Base-by-base conservation (phyloP, 2,329 filamentous ascomycete genomes). In the Verticillium isaacii region DNA sequence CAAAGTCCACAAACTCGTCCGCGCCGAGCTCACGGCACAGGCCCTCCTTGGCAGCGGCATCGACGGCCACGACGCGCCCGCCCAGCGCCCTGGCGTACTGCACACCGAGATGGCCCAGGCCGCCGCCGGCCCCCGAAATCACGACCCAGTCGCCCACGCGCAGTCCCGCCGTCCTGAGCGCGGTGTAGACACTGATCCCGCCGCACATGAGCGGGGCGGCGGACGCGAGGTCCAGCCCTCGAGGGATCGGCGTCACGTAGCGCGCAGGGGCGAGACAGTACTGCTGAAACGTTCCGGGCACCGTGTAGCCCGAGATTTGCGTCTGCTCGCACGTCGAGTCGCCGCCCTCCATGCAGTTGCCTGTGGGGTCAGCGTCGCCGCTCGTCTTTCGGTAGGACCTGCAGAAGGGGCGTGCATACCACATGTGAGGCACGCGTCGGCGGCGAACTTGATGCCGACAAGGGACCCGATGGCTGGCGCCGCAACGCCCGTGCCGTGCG, bases 131-230 rank as follows among this genome's bases (percentile, higher is more conserved):
- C n/a, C 71, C 73, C 2, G 66, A 64, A n/a, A 75, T 61, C 4
- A 66, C 66, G 2, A 71, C 63, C 68, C 67, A 71, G 36, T 71
- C 64, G 4, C 70, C 69, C 8, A 66, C 63, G 7, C 65, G 66
- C 29, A 66, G 25, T 9, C 60, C 60, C 37, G 64, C 64, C 41
- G 58, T 59, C 65, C 77, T 78, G 61, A 90, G 69, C 0, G 88
- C 87, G 8, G 78, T 77, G 69, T 81, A 91, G 9, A 86, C 78
- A 0, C 87, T 91, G 39, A 90, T 80, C 11, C 89, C 88, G 23
- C 82, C 88, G 68, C 88, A 90, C 56, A 91, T 78, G 80, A 90
- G 84, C 2, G 88, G 87, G n/a, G 87, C 77, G 9, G 75, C 73
- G 32, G 72, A 66, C 17, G 72, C 74, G 8, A 70, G 68, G 41